Base-by-base conservation (phyloP, 208 protist species). In the Leishmania amazonensis region DNA sequence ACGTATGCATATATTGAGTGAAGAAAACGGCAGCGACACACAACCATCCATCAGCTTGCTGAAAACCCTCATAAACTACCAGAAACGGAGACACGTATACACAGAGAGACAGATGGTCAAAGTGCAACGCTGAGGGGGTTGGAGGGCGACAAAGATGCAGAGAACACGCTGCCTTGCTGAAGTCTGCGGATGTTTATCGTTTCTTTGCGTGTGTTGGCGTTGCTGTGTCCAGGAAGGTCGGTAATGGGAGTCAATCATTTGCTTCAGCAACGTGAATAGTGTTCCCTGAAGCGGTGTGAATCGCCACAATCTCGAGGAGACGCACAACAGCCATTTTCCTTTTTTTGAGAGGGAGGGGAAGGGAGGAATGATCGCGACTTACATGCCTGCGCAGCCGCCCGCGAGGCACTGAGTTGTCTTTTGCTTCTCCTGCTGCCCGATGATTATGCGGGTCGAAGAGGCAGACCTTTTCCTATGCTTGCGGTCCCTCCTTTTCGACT, bases 361-460 rank as follows among this genome's bases (percentile, higher is more conserved):
- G 15, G 28, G 71, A 19, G 15, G 28, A 35, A 35, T 7, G 15
- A 58, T 42, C 21, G 38, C 40, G n/a, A 38, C 1, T 54, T 47
- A 84, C 67, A 84, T 84, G 42, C 60, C 35, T 8, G 0, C 1
- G 75, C 81, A 84, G 28, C 67, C 45, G 24, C 49, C 71, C 5
- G 70, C 24, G 21, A 49, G 65, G 71, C 81, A 84, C 70, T 84
- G 81, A 3, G 19, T 77, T 38, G 38, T 11, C 21, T 67, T 80
- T 53, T 81, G 70, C 70, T 84, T 84, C 71, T 76, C 76, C 4
- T 6, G 76, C 1, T 9, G 45, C 49, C 31, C 35, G 3, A 42
- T 9, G 35, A 24, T 53, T 24, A 49, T 78, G 40, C 28, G 24
- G 19, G 40, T 57, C 42, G 68, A 80, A 49, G 49, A 15, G 11